These are phyloP conservation scores for Obelidium mucronatum DNA, from an alignment of 192 early-diverging fungal genomes.

Conservation along the genomic window DNA sequence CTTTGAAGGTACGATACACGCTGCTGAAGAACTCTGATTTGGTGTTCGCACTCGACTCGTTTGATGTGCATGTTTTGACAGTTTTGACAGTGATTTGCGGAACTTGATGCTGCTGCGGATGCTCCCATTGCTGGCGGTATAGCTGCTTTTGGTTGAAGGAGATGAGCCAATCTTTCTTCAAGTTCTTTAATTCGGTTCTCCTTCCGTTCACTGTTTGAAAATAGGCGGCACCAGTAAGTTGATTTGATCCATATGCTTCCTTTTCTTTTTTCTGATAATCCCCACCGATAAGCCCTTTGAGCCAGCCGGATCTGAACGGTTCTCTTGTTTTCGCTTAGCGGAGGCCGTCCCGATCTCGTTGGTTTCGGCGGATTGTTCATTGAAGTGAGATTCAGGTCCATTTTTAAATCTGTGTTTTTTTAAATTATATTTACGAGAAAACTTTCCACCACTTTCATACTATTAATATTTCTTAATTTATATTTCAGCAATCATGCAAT, in stretches of 20 bases:
- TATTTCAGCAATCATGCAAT: not conserved
- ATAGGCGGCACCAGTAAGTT: too few species aligned
- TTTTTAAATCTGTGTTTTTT: too few species aligned
- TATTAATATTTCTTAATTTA: not conserved
- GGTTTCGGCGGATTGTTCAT: not conserved
- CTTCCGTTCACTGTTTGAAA: not conserved
- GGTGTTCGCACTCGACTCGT: not conserved
- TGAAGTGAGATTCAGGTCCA: too few species aligned
- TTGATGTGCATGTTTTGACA: not conserved
- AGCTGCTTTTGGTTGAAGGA: too few species aligned
- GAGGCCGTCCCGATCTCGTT: not conserved
- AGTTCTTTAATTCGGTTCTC: not conserved
- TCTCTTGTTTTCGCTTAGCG: not conserved
- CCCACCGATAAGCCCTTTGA: not conserved
- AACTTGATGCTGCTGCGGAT: not conserved
- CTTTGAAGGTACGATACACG: not conserved
- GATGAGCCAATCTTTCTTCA: slow-evolving; percentile 1
- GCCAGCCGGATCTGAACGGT: slow-evolving; percentile 14
- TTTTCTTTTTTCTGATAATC: too few species aligned
- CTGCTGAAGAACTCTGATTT: not conserved
- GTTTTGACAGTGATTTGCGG: not conserved
- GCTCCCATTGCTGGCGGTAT: too few species aligned
- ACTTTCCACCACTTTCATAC: not conserved
- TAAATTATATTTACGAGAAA: too few species aligned
- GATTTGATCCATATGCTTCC: too few species aligned